These are phyloP conservation scores for Olyra latifolia DNA, from an alignment of 176 grass and related monocot species.

Conservation along the genomic window DNA sequence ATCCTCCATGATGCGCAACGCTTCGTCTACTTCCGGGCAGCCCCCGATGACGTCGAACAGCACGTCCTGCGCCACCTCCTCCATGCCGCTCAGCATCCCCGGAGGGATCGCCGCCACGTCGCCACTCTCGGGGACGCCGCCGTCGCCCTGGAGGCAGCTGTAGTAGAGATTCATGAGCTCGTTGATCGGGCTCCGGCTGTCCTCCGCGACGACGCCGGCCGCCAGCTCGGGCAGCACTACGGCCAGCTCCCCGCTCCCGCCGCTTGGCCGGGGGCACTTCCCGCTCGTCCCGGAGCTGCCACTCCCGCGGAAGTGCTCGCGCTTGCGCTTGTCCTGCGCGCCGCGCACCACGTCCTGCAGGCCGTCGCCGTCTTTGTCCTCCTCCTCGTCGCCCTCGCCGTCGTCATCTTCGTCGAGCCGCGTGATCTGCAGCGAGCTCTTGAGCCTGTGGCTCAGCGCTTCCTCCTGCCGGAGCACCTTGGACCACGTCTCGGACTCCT, in stretches of 20 bases:
- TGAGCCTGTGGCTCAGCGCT: constrained; percentile 18
- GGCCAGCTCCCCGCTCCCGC: not conserved
- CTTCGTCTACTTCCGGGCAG: constrained; percentile 9
- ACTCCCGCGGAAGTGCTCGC: not conserved
- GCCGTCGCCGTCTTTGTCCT: too few relatives aligned
- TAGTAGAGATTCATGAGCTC: constrained; percentile 43
- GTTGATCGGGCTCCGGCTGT: constrained; percentile 6
- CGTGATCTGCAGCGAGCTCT: constrained; percentile 27
- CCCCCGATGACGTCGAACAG: constrained; percentile 33
- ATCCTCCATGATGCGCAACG: not conserved
- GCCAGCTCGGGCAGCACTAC: constrained; percentile 19
- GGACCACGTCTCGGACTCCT: constrained; percentile 60
- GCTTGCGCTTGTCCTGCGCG: constrained; percentile 47
- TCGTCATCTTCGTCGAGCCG: constrained; percentile 24
- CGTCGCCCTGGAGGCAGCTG: not conserved
- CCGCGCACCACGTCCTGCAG: not conserved
- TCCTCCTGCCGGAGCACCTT: constrained; percentile 63
- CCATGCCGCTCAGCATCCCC: not conserved
- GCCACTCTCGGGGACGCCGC: not conserved
- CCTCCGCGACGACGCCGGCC: not conserved
- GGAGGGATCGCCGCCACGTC: not conserved
- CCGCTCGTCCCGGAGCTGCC: not conserved
- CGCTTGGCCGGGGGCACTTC: not conserved
- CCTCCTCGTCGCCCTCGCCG: not conserved
- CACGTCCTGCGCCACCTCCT: constrained; percentile 31